These are phyloP conservation scores for Basidiobolus meristosporus DNA, from an alignment of 371 early-diverging fungal genomes.

Conservation along the genomic window DNA sequence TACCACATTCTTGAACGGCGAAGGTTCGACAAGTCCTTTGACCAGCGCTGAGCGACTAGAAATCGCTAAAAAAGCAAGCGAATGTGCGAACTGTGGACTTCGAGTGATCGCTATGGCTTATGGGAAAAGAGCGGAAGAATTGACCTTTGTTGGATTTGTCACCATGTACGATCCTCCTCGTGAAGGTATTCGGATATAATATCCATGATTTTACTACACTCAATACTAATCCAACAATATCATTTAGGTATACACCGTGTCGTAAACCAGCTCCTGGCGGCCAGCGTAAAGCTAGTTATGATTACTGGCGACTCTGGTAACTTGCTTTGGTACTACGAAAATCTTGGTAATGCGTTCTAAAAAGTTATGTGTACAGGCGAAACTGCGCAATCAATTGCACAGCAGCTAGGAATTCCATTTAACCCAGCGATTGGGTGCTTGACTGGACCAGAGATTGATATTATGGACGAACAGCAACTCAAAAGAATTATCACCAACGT, in stretches of 20 bases:
- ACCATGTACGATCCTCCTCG: slow-evolving; percentile 78
- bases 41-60: slow-evolving; percentile 23
- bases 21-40: slow-evolving; percentile 38
- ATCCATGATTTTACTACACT: too few species aligned
- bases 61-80: slow-evolving; percentile 27
- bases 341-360: background rate
- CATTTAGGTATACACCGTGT: too few species aligned
- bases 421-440: slow-evolving; percentile 22
- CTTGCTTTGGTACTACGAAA: background rate
- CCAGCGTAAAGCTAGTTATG: slow-evolving; percentile 72
- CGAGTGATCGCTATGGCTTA: slow-evolving; percentile 74
- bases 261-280: slow-evolving; percentile 30
- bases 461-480: slow-evolving; percentile 35
- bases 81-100: slow-evolving; percentile 63
- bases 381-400: slow-evolving; percentile 63
- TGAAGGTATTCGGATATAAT: slow-evolving; percentile 39
- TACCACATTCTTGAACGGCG: slow-evolving; percentile 54
- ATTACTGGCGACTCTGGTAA: slow-evolving; percentile 77
- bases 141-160: slow-evolving; percentile 62
- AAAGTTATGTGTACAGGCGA: slow-evolving; percentile 22
- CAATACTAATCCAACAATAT: too few species aligned
- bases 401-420: slow-evolving; percentile 47
- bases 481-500: slow-evolving; percentile 30
- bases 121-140: slow-evolving; percentile 25
- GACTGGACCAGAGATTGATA: slow-evolving; percentile 54